phyloP scores from a whole-genome alignment of 2,329 filamentous ascomycete species.

The Conoideocrella luteorostrata region DNA sequence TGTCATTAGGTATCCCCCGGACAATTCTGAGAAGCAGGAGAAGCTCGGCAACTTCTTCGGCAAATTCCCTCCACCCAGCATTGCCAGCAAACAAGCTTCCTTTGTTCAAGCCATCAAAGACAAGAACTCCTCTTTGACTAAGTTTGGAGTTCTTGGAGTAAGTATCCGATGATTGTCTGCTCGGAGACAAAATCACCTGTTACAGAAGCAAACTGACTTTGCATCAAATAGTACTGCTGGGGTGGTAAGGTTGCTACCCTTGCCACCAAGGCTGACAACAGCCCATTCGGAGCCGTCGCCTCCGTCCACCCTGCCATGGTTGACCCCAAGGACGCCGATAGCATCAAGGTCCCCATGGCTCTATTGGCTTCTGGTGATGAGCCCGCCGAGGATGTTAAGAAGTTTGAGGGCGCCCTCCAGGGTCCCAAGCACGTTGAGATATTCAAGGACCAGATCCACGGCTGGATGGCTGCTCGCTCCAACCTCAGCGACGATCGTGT shows the following conservation, averaged over 20 bases:
- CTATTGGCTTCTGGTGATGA: slow-evolving; percentile 63
- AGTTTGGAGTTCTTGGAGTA: slow-evolving; percentile 56
- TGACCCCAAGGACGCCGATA: slow-evolving; percentile 52
- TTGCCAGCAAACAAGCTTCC: slow-evolving; percentile 45
- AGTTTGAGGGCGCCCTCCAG: slow-evolving; percentile 48
- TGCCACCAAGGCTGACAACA: slow-evolving; percentile 40
- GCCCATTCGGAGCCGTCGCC: slow-evolving; percentile 49
- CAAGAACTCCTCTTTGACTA: slow-evolving; percentile 48
- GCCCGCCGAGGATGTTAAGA: slow-evolving; percentile 45
- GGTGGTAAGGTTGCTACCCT: slow-evolving; percentile 61
- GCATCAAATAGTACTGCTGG: slow-evolving; percentile 53
- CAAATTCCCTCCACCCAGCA: slow-evolving; percentile 40
- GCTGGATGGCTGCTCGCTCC: slow-evolving; percentile 65
- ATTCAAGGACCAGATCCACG: slow-evolving; percentile 63
- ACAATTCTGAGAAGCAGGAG: slow-evolving; percentile 58
- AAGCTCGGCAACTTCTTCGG: slow-evolving; percentile 52
- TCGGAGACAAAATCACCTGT: background rate
- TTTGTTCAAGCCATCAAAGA: slow-evolving; percentile 47
- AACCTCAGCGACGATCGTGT: slow-evolving; percentile 51
- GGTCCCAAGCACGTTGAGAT: slow-evolving; percentile 56
- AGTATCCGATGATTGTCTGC: slow-evolving; percentile 25
- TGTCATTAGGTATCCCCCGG: slow-evolving; percentile 48
- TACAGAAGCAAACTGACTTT: background rate
- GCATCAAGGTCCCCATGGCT: slow-evolving; percentile 54
- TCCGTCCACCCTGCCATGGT: slow-evolving; percentile 57